These are phyloP conservation scores for Begonia loranthoides DNA, from an alignment of 306 rosid species.

Conservation along the genomic window DNA sequence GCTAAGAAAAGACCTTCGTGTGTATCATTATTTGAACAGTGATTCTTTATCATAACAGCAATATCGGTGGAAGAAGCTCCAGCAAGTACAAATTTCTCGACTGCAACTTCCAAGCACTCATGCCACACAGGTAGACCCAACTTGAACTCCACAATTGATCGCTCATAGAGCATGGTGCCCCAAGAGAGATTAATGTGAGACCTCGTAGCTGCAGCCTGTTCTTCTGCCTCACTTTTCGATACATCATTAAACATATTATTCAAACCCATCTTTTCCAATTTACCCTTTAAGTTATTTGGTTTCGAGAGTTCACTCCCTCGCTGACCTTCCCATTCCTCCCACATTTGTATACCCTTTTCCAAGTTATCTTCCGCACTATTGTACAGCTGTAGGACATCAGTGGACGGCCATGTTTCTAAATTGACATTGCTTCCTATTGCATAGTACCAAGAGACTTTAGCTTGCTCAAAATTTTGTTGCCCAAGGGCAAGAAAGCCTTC, in stretches of 20 bases:
- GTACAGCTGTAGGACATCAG: constrained; percentile 54
- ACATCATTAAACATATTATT: constrained; percentile 27
- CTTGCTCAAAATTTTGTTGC: constrained; percentile 66
- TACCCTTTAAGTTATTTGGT: constrained; percentile 21
- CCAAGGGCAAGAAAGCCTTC: constrained; percentile 80
- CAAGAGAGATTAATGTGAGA: constrained; percentile 70
- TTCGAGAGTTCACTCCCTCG: constrained; percentile 21
- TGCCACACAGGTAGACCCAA: constrained; percentile 60
- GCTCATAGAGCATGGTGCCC: constrained; percentile 87
- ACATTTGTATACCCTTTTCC: constrained; percentile 71
- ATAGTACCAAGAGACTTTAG: constrained; percentile 73
- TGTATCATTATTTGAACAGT: constrained; percentile 52
- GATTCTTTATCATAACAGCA: constrained; percentile 74
- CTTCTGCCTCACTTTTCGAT: constrained; percentile 40
- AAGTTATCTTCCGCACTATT: constrained; percentile 68
- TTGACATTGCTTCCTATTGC: constrained; percentile 45
- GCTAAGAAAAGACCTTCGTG: constrained; percentile 33
- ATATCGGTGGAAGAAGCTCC: constrained; percentile 78
- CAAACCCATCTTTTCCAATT: constrained; percentile 35
- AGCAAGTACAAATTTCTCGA: constrained; percentile 72
- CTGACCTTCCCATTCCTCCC: constrained; percentile 50
- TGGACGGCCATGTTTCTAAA: constrained; percentile 35
- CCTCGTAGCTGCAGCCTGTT: constrained; percentile 48
- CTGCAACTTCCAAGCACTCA: constrained; percentile 55
- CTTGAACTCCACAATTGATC: constrained; percentile 67